These are phyloP conservation scores for Raphanus raphanistrum DNA, from an alignment of 345 rosid species.

Conservation along the genomic window DNA sequence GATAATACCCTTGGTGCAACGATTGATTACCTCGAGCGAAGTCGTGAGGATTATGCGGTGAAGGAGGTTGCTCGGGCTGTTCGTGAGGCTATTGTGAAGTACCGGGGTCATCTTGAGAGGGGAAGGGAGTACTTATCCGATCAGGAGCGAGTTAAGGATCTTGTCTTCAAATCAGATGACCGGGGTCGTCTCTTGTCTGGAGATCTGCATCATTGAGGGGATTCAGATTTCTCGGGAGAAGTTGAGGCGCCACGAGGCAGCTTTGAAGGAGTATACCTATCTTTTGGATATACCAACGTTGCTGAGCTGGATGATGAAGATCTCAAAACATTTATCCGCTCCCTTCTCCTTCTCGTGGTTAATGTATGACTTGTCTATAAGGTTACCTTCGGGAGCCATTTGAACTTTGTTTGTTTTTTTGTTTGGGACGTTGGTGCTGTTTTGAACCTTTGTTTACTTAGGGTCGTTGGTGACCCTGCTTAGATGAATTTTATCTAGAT, in stretches of 20 bases:
- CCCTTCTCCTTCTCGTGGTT: not conserved
- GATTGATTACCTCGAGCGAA: too few relatives aligned
- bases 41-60: not conserved
- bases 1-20: not conserved
- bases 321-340: not conserved
- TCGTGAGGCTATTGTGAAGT: not conserved
- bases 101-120: not conserved
- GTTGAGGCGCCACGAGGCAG: not conserved
- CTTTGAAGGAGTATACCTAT: not conserved
- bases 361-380: too few relatives aligned
- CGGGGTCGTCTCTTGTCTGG: not conserved
- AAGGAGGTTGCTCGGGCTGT: not conserved
- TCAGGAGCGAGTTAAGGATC: not conserved
- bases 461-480: too few relatives aligned
- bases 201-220: not conserved
- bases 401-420: too few relatives aligned
- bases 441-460: too few relatives aligned
- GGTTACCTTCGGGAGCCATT: too few relatives aligned
- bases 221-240: not conserved
- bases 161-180: not conserved
- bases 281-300: not conserved
- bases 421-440: too few relatives aligned
- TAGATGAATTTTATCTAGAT: too few relatives aligned
- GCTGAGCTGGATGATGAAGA: not conserved
- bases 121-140: not conserved